Percentiles rank a stretch among this genome's conserved stretches.
phyloP scores from a whole-genome alignment of 2,329 filamentous ascomycete genomes.

The Xylaria hypoxylon region DNA sequence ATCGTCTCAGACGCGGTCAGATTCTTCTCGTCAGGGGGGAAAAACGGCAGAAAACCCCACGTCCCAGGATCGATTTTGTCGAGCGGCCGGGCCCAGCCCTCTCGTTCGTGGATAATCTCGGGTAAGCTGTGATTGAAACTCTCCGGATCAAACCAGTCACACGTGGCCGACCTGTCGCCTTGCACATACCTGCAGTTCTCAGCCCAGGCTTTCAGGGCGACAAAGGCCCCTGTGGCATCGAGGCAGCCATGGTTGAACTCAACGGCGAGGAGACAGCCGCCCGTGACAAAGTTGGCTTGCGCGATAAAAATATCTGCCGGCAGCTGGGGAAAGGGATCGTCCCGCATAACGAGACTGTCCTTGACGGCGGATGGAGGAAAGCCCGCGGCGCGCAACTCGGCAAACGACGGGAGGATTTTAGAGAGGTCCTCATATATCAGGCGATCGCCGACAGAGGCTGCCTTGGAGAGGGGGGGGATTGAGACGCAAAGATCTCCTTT shows the following conservation, averaged over 20 bases:
- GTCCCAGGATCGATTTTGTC: conserved; percentile 42
- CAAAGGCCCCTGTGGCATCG: conserved; percentile 49
- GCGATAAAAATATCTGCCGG: conserved; percentile 49
- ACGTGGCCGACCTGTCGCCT: conserved; percentile 38
- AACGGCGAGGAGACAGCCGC: conserved; percentile 48
- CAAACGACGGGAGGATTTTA: conserved; percentile 44
- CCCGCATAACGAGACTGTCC: conserved; percentile 45
- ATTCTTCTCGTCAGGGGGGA: conserved; percentile 19
- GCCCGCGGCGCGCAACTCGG: conserved; percentile 41
- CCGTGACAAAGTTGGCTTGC: conserved; percentile 51
- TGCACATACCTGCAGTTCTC: conserved; percentile 49
- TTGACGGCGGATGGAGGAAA: conserved; percentile 48
- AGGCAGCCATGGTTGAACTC: conserved; percentile 43
- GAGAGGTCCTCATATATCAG: conserved; percentile 49
- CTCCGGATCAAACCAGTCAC: conserved; percentile 48
- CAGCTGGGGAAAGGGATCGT: conserved; percentile 36
- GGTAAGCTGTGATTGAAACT: conserved; percentile 50
- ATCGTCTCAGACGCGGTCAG: conserved; percentile 7
- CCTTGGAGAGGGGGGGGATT: conserved; percentile 28
- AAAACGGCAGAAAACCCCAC: conserved; percentile 47
- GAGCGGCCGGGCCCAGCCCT: conserved; percentile 39
- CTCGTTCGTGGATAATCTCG: conserved; percentile 47
- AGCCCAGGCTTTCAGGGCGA: conserved; percentile 49
- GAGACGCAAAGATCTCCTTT: conserved; percentile 46
- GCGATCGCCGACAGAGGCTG: conserved; percentile 24